Percentiles rank a stretch among this genome's conserved stretches.
These are phyloP conservation scores for Penicillium goetzii DNA, from an alignment of 495 filamentous ascomycete genomes.

Conservation along the genomic window DNA sequence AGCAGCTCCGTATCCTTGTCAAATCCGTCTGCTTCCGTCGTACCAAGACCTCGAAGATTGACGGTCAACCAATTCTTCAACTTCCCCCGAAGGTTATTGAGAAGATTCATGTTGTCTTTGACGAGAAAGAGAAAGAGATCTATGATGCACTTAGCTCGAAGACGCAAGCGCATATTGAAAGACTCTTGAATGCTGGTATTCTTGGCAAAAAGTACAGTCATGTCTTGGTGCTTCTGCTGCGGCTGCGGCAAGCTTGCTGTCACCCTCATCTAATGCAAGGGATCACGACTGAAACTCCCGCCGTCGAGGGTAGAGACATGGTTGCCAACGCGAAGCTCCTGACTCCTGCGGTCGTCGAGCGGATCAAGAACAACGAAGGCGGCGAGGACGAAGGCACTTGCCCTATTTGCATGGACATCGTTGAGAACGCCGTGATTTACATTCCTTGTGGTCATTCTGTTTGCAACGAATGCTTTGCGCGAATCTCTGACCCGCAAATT, in stretches of 20 bases:
- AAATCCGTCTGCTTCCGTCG: conserved; percentile 86
- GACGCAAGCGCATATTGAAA: conserved; percentile 74
- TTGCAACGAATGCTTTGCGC: conserved; percentile 78
- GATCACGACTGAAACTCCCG: conserved; percentile 58
- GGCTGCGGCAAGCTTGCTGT: conserved; percentile 83
- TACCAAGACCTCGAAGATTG: conserved; percentile 80
- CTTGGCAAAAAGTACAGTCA: conserved; percentile 81
- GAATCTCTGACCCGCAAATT: conserved; percentile 64
- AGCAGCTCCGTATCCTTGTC: conserved; percentile 75
- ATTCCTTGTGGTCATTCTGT: conserved; percentile 84
- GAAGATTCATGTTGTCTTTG: conserved; percentile 70
- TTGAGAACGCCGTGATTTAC: conserved; percentile 76
- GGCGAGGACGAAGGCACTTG: conserved; percentile 58
- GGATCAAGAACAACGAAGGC: conserved; percentile 63
- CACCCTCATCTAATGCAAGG: conserved; percentile 90
- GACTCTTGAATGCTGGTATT: conserved; percentile 70
- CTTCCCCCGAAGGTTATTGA: conserved; percentile 73
- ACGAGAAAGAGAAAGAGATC: conserved; percentile 68
- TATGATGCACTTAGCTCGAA: conserved; percentile 73
- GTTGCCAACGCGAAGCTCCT: conserved; percentile 68
- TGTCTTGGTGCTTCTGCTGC: conserved; percentile 82
- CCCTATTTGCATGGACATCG: conserved; percentile 79
- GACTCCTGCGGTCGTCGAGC: conserved; percentile 60
- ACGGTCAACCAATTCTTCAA: conserved; percentile 80
- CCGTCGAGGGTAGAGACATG: conserved; percentile 65